Evolutionary conservation across 1,284 basidiomycete species (phyloP).

Genomic region (Cryptococcus jaspeensis): DNA sequence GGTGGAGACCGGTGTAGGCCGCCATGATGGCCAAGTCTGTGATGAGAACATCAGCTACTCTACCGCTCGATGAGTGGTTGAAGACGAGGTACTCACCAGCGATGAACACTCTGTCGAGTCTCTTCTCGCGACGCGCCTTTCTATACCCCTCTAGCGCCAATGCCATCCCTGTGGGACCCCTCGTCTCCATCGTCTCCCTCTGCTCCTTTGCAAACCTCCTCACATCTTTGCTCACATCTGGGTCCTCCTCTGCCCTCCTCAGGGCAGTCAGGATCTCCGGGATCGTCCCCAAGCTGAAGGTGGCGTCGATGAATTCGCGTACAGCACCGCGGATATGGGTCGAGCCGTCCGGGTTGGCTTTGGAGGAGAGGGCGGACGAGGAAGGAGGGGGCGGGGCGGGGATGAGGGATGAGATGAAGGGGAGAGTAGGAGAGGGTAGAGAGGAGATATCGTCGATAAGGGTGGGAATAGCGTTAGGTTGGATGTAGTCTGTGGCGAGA

Average conservation of each 20-base stretch:
- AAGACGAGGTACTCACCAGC: slow-evolving; percentile 66
- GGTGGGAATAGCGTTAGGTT: slow-evolving; percentile 67
- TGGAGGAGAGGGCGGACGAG: slow-evolving; percentile 3
- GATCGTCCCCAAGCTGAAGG: slow-evolving; percentile 68
- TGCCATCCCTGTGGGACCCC: slow-evolving; percentile 87
- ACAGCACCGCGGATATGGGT: slow-evolving; percentile 62
- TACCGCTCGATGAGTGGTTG: not conserved
- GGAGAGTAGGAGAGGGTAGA: slow-evolving; percentile 31
- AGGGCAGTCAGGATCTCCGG: slow-evolving; percentile 69
- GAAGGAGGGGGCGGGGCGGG: slow-evolving; percentile 15
- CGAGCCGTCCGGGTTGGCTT: slow-evolving; percentile 57
- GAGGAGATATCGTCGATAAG: slow-evolving; percentile 55
- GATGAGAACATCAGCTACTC: not conserved
- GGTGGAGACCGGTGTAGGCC: slow-evolving; percentile 45
- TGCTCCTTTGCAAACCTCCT: slow-evolving; percentile 73
- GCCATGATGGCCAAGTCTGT: slow-evolving; percentile 39
- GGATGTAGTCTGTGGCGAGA: slow-evolving; percentile 85
- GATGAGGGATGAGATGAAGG: slow-evolving; percentile 60
- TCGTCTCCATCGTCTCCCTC: slow-evolving; percentile 61
- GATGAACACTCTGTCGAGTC: slow-evolving; percentile 66
- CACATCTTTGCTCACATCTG: slow-evolving; percentile 56
- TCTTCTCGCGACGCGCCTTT: slow-evolving; percentile 60
- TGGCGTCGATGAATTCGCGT: slow-evolving; percentile 71
- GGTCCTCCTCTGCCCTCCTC: slow-evolving; percentile 44
- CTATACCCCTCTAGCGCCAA: slow-evolving; percentile 79